Percentiles rank a stretch among this genome's conserved stretches.
Conservation (phyloP, 257 asterid species). For the Petrea volubilis region DNA sequence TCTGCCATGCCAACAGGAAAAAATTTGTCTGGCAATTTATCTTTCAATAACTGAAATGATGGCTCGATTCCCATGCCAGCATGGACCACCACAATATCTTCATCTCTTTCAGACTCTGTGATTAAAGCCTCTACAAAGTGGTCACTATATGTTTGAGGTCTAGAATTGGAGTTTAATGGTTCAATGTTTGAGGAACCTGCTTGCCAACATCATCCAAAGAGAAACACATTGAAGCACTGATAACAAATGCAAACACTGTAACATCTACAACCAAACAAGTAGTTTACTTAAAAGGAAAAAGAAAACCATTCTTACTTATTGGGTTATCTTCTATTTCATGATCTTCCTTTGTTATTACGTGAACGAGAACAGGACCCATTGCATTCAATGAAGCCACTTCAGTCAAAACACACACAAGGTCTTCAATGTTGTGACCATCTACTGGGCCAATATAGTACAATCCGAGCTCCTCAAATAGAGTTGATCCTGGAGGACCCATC, state of each 20-base stretch:
- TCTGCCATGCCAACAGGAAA: constrained; percentile 96
- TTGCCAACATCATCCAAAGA: constrained; percentile 14
- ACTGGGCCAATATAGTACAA: constrained; percentile 93
- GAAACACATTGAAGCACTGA: constrained; percentile 15
- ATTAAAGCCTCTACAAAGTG: constrained; percentile 70
- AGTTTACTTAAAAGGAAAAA: no score
- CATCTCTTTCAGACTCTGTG: constrained; percentile 61
- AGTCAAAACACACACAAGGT: constrained; percentile 70
- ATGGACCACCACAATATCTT: constrained; percentile 78
- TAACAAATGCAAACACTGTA: no score
- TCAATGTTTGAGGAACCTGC: constrained; percentile 38
- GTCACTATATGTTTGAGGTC: constrained; percentile 61
- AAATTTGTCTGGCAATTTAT: constrained; percentile 53
- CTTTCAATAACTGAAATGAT: constrained; percentile 56
- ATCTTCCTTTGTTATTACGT: constrained; percentile 74
- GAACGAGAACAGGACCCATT: constrained; percentile 89
- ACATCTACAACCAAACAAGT: no score
- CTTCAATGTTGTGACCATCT: constrained; percentile 90
- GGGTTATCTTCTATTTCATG: constrained; percentile 32
- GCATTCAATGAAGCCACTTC: constrained; percentile 90
- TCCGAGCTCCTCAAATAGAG: constrained; percentile 95
- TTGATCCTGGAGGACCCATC: constrained; percentile 91
- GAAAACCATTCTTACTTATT: no score
- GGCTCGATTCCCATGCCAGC: constrained; percentile 94
- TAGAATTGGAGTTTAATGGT: constrained; percentile 24